Base-by-base conservation (phyloP, 805 yeast genomes). In the Metschnikowia kunwiensis region DNA sequence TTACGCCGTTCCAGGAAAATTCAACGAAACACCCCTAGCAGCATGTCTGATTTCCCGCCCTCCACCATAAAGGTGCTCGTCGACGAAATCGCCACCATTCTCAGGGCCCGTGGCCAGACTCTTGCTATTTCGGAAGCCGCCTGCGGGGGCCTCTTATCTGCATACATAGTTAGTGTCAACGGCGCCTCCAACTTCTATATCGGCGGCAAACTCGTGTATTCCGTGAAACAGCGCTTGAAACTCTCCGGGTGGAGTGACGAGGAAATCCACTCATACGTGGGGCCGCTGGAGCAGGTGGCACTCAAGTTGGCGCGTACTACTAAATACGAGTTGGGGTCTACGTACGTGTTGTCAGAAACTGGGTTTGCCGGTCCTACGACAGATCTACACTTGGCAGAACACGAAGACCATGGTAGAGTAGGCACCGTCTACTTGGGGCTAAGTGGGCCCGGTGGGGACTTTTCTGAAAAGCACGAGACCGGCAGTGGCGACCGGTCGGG, bases 111-210 rank as follows among this genome's bases (percentile, higher is more conserved):
- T 18, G 59, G 70, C 10, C 80, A 81, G 54, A 83, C 95, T 1
- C 62, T 86, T 15, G 85, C 94, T 0, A 82, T 84, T 1, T 79
- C 89, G 5, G 96, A 86, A 51, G 88, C 89, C 2, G 94, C 95
- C 0, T 86, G 95, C 57, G 96, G 96, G 7, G 96, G 96, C 0
- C 68, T 86, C 11, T 63, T 86, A 6, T 80, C 93, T 3, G 85
- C 95, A 1, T 86, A 84, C 51, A 57, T 86, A 14, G 87, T 87
- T 5, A 75, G 91, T 1, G 78, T 84, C 3, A 89, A 94, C 0
- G 95, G 96, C 4, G 95, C 95, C 0, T 82, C 93, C 7, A 63
- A 71, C 41, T 87, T 83, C 61, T 86, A 82, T 50, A 83, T 84
- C 40, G 96, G 96, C 13, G 89, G 95, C 0, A 80, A 89, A 10